Percentiles rank a stretch among this genome's conserved stretches.
These are phyloP conservation scores for Russula sp. DNA, from an alignment of 768 basidiomycete genomes.

Conservation along the genomic window DNA sequence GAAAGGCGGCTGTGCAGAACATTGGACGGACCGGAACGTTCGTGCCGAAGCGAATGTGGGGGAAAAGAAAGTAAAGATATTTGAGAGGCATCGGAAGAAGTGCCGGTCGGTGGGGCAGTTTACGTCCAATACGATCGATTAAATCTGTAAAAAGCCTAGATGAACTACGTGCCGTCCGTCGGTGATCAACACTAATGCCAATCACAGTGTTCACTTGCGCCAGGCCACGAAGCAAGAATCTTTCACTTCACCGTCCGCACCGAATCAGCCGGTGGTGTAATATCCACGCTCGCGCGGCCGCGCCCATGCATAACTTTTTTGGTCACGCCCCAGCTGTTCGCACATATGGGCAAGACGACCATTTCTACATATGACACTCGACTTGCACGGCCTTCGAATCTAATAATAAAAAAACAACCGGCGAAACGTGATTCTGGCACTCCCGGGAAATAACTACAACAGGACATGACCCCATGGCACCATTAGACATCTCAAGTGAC, in stretches of 20 bases:
- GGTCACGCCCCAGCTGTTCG: neutral
- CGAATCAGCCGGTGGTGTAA: constrained; percentile 1
- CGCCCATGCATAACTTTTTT: too few species aligned
- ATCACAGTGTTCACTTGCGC: too few species aligned
- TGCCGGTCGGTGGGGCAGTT: neutral
- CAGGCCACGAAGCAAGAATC: too few species aligned
- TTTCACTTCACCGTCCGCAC: neutral
- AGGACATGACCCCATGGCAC: too few species aligned
- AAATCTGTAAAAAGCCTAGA: too few species aligned
- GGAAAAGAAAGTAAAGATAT: too few species aligned
- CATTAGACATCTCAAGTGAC: too few species aligned
- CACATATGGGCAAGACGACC: neutral
- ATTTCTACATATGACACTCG: neutral
- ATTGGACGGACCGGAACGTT: constrained; percentile 3
- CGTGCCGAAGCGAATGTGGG: neutral
- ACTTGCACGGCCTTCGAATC: neutral
- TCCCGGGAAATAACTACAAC: too few species aligned
- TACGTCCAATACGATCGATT: too few species aligned
- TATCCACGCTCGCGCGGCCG: neutral
- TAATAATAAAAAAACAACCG: too few species aligned
- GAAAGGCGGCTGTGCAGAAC: neutral
- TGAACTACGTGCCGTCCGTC: too few species aligned
- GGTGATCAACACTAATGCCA: too few species aligned
- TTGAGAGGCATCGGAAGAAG: neutral
- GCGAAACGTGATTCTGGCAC: neutral